Conservation (phyloP, 768 basidiomycete genomes). For the Naganishia vishniacii region DNA sequence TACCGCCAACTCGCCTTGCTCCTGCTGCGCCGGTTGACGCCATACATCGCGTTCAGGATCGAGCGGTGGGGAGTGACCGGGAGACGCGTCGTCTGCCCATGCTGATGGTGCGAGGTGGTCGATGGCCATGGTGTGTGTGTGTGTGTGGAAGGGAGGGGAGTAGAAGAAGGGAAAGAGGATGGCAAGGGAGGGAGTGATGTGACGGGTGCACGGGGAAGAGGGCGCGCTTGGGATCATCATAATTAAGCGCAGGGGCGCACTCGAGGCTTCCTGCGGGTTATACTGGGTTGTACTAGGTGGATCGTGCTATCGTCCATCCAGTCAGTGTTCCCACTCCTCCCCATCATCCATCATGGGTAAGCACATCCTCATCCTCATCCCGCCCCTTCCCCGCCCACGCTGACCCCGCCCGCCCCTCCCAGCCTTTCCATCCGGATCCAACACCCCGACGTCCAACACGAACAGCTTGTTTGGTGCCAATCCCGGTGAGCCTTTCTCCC, state of each 20-base stretch:
- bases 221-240: neutral
- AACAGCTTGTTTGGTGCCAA: slow-evolving; percentile 13
- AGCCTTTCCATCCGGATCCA: slow-evolving; percentile 21
- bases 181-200: neutral
- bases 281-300: no score
- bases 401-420: neutral
- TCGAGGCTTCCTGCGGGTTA: no score
- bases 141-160: neutral
- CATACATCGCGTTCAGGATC: slow-evolving; percentile 9
- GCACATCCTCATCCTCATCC: neutral
- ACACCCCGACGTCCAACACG: neutral
- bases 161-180: neutral
- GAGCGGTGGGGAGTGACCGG: slow-evolving; percentile 14
- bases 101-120: slow-evolving; percentile 20
- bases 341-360: neutral
- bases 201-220: no score
- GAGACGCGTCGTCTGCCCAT: slow-evolving; percentile 20
- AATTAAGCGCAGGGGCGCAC: no score
- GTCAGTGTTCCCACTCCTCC: neutral
- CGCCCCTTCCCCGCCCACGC: neutral
- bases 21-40: neutral
- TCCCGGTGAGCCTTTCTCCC: neutral
- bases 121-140: neutral
- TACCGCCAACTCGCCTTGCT: neutral
- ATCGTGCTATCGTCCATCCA: no score